These are phyloP conservation scores for Aureobasidium sp. DNA, from an alignment of 2,329 filamentous ascomycete genomes.

Conservation along the genomic window DNA sequence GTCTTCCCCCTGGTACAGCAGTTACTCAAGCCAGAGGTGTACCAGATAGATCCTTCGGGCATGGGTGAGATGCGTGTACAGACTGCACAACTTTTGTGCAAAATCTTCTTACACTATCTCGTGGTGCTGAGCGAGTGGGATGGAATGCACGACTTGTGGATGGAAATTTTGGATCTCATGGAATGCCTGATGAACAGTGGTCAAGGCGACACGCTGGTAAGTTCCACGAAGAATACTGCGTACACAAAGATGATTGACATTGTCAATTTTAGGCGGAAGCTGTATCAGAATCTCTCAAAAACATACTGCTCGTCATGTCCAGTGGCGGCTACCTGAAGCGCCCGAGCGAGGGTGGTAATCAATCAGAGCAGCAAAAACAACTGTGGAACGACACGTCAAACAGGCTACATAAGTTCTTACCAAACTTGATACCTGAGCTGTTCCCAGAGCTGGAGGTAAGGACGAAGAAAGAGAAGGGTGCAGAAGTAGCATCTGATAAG, in stretches of 20 bases:
- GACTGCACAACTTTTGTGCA: constrained; percentile 82
- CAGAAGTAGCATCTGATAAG: background rate
- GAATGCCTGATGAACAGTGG: constrained; percentile 94
- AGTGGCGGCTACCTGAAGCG: constrained; percentile 77
- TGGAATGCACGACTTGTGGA: constrained; percentile 85
- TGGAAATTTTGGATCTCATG: constrained; percentile 87
- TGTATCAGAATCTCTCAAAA: constrained; percentile 90
- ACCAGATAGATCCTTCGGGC: constrained; percentile 79
- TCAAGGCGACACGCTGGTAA: constrained; percentile 53
- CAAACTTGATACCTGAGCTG: constrained; percentile 51
- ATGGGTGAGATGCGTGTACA: constrained; percentile 96
- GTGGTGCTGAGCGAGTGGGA: constrained; percentile 78
- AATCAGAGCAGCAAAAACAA: constrained; percentile 40
- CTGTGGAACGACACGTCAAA: constrained; percentile 57
- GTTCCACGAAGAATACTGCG: background rate
- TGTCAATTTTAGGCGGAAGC: constrained; percentile 68
- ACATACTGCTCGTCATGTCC: constrained; percentile 90
- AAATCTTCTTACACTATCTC: constrained; percentile 91
- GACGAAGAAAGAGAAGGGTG: background rate
- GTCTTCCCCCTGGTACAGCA: constrained; percentile 84
- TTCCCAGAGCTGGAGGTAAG: constrained; percentile 44
- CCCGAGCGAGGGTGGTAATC: constrained; percentile 42
- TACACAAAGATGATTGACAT: background rate
- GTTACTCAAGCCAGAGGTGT: constrained; percentile 88
- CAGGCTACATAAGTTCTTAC: constrained; percentile 53